Evolutionary conservation across 345 rosid genomes (phyloP).

Genomic region (Salix koriyanagi): DNA sequence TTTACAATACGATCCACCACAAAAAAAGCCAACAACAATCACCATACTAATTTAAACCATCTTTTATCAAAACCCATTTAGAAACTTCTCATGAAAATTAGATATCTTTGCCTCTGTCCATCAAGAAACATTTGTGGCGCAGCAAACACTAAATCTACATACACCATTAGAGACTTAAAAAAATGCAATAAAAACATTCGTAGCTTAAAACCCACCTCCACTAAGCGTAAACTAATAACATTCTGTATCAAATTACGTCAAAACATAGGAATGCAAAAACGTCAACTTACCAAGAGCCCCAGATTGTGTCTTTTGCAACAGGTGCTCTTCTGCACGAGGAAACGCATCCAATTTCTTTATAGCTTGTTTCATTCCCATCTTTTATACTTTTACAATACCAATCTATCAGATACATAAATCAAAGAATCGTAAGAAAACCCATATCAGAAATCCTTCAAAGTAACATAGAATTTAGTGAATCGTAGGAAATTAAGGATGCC

Average conservation of each 20-base stretch:
- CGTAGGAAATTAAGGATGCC: not conserved
- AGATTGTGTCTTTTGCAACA: slow-evolving; percentile 85
- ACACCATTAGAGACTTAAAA: not conserved
- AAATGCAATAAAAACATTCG: not conserved
- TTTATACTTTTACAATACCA: not conserved
- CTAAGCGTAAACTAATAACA: not conserved
- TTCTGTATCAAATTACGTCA: not conserved
- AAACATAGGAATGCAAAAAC: not conserved
- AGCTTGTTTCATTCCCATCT: slow-evolving; percentile 83
- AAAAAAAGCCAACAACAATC: not conserved
- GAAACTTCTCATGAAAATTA: not conserved
- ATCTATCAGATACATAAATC: not conserved
- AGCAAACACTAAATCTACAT: not conserved
- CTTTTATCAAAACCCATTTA: not conserved
- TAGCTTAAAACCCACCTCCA: not conserved
- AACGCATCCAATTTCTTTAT: slow-evolving; percentile 84
- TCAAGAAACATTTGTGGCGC: not conserved
- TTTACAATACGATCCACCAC: not conserved
- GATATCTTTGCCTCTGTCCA: not conserved
- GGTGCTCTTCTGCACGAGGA: slow-evolving; percentile 95
- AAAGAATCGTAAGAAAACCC: not conserved
- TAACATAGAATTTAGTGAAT: not conserved
- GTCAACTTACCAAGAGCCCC: slow-evolving; percentile 70
- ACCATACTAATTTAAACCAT: not conserved
- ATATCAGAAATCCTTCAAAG: not conserved